These are phyloP conservation scores for Butyriboletus loyo DNA, from an alignment of 768 basidiomycete genomes.

Conservation along the genomic window DNA sequence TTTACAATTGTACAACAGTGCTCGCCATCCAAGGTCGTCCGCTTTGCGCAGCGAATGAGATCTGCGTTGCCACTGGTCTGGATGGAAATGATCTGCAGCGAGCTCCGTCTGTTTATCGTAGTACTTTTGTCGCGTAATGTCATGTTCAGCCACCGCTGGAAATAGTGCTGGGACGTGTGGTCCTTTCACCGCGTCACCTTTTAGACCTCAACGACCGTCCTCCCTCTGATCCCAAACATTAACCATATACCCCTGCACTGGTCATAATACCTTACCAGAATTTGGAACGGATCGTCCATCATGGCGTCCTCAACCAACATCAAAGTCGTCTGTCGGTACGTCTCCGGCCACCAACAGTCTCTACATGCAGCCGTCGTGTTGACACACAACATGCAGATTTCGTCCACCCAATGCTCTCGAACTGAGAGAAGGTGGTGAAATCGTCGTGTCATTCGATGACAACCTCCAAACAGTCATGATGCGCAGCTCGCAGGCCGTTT, in stretches of 20 bases:
- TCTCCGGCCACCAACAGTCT: constrained; percentile 11
- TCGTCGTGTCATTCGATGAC: constrained; percentile 86
- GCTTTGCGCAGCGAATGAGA: not conserved
- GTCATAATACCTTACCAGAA: constrained; percentile 12
- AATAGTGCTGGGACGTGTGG: constrained; percentile 11
- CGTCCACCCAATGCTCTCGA: constrained; percentile 94
- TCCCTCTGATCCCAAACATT: not conserved
- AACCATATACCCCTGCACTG: constrained; percentile 17
- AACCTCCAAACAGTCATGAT: constrained; percentile 81
- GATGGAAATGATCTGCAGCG: constrained; percentile 8
- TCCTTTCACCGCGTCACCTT: constrained; percentile 22
- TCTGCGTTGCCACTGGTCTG: constrained; percentile 3
- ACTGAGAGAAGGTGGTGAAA: constrained; percentile 79
- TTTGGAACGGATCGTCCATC: constrained; percentile 36
- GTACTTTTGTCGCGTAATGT: not conserved
- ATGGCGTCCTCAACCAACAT: constrained; percentile 83
- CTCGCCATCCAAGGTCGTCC: constrained; percentile 4
- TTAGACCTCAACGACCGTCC: constrained; percentile 7
- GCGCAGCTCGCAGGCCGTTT: constrained; percentile 61
- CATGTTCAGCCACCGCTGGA: constrained; percentile 31
- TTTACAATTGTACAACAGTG: constrained; percentile 23
- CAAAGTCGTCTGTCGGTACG: constrained; percentile 98
- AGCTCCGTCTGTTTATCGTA: not conserved
- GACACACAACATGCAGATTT: constrained; percentile 54
- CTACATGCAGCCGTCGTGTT: not conserved